A percentile compares a stretch with the other conserved stretches of the same genome.
These are phyloP conservation scores for Solanum ahanhuiri DNA, from an alignment of 257 asterid species.

Conservation along the genomic window DNA sequence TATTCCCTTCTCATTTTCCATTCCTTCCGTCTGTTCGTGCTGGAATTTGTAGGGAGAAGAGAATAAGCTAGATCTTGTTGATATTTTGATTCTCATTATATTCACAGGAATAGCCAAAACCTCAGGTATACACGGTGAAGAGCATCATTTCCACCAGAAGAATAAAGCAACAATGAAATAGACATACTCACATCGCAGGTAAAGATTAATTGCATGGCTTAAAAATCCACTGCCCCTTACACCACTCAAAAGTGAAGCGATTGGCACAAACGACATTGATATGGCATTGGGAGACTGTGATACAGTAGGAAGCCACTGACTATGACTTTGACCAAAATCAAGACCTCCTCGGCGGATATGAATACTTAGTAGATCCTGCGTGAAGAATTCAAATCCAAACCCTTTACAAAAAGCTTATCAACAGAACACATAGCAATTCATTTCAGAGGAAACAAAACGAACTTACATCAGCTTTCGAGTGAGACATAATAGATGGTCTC, in stretches of 20 bases:
- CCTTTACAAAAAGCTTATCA: neutral
- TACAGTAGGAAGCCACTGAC: constrained; percentile 85
- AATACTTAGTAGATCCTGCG: constrained; percentile 72
- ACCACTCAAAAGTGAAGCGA: constrained; percentile 74
- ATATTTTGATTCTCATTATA: neutral
- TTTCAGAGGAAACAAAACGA: neutral
- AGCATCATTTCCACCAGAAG: neutral
- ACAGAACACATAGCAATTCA: neutral
- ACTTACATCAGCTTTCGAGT: constrained; percentile 62
- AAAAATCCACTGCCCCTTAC: constrained; percentile 80
- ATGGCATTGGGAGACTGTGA: constrained; percentile 72
- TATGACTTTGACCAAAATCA: constrained; percentile 73
- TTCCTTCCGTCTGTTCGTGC: neutral
- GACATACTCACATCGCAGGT: constrained; percentile 73
- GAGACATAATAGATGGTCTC: constrained; percentile 59
- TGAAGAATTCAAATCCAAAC: neutral
- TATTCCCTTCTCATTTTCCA: neutral
- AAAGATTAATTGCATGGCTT: constrained; percentile 83
- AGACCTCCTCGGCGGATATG: constrained; percentile 73
- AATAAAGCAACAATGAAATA: neutral
- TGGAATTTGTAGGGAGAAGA: neutral
- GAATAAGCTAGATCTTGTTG: neutral
- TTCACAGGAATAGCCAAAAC: neutral
- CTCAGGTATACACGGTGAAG: neutral
- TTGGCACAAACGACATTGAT: constrained; percentile 93